phyloP scores from a whole-genome alignment of 352 stramenopile species.

The Blastocystis sp. region DNA sequence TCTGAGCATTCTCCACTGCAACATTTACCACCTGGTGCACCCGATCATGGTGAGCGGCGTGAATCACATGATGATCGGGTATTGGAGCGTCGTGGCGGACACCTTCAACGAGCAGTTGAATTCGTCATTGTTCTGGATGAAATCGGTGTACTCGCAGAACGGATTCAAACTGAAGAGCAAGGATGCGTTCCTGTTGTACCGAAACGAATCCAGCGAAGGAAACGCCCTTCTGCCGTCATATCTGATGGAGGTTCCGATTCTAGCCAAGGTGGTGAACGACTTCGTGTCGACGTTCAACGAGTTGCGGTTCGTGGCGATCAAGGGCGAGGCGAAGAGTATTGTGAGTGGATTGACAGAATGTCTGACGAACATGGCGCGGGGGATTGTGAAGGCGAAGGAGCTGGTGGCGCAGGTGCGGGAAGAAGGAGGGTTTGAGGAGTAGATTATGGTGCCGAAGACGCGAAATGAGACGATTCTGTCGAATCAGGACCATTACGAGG shows the following conservation, averaged over 20 bases:
- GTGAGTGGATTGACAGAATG: background rate
- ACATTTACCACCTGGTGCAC: background rate
- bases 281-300: conserved; percentile 69
- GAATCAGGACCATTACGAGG: conserved; percentile 67
- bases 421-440: background rate
- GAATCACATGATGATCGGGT: conserved; percentile 2
- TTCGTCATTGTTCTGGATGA: conserved; percentile 71
- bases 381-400: conserved; percentile 2
- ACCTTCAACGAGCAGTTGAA: conserved; percentile 7
- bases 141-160: conserved; percentile 59
- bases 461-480: conserved; percentile 37
- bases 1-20: conserved; percentile 31
- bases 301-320: conserved; percentile 60
- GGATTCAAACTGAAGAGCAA: conserved; percentile 40
- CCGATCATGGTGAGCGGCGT: conserved; percentile 2
- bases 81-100: conserved; percentile 20
- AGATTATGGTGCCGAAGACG: conserved; percentile 65
- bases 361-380: background rate
- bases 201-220: background rate
- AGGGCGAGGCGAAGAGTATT: conserved; percentile 15
- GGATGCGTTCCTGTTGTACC: conserved; percentile 43
- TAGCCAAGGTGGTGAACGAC: conserved; percentile 64
- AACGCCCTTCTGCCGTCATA: conserved; percentile 30
- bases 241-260: conserved; percentile 61
- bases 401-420: conserved; percentile 2